Evolutionary conservation across 106 monocot genomes (phyloP), one percentile per base, ranked within the genome.

Genomic region (Posidonia australis): DNA sequence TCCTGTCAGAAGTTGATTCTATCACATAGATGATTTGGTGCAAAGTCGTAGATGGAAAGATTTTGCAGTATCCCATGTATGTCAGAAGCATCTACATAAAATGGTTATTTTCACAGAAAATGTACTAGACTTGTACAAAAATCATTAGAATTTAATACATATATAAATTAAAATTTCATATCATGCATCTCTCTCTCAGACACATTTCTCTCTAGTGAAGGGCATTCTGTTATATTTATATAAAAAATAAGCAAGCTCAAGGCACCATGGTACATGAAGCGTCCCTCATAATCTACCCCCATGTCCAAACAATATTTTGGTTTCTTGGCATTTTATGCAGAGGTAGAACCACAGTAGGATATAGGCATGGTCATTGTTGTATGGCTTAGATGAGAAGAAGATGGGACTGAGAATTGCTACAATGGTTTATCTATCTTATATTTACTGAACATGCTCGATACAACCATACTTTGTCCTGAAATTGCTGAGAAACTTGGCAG

Each of bases 401-500:
- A 36, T 4, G 2, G 36, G 36, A 36, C 36, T 36, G 5, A 36
- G 36, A 36, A 36, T 36, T 17, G 16, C 49, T 17, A 17, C 16
- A 49, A 17, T 19, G n/a, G 5, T 19, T 49, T 49, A 49, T 49
- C 14, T 49, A 19, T 49, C 13, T 0, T 49, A 3, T 49, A 12
- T 49, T 10, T 17, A 17, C 13, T 14, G 0, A 49, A 49, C n/a
- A 49, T 14, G 49, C 3, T 1, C 3, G 5, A 12, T 3, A 49
- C 16, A 49, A 49, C 13, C 18, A 10, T 14, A 49, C 0, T 19
- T 24, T 81, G 27, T 0, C 12, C 54, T 25, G 13, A 55, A 55
- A 19, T 23, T 55, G 5, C 30, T 31, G n/a, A 60, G 17, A 7
- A 31, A 14, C 31, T 60, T 60, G 14, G 31, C 78, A 96, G 96